phyloP scores from a whole-genome alignment of 1,284 basidiomycete species.

The Apiotrichum brassicae region DNA sequence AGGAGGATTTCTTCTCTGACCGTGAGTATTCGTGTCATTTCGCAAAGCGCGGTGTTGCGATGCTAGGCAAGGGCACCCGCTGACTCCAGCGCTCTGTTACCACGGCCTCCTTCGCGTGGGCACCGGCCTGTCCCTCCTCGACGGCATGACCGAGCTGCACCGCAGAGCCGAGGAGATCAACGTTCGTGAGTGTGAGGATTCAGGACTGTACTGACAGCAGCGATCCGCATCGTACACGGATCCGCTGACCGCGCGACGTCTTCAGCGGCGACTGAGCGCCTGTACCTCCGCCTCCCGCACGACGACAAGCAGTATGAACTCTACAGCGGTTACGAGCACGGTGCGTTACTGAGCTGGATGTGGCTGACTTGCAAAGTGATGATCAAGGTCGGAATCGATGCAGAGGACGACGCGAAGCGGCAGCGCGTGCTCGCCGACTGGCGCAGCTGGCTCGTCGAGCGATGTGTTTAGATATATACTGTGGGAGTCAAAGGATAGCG shows the following conservation, averaged over 20 bases:
- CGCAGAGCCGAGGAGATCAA: conserved; percentile 38
- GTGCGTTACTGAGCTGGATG: conserved; percentile 18
- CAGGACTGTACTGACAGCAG: conserved; percentile 19
- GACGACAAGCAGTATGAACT: conserved; percentile 48
- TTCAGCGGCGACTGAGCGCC: conserved; percentile 44
- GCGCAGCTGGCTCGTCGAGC: conserved; percentile 42
- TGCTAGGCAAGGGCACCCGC: not conserved
- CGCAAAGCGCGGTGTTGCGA: no score
- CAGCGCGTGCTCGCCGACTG: conserved; percentile 46
- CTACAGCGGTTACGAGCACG: conserved; percentile 52
- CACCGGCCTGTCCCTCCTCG: conserved; percentile 49
- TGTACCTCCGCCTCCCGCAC: conserved; percentile 45
- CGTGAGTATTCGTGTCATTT: conserved; percentile 28
- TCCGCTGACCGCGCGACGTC: conserved; percentile 49
- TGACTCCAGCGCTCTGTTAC: conserved; percentile 45
- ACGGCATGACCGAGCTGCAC: conserved; percentile 47
- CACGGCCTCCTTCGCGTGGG: conserved; percentile 49
- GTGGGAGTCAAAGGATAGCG: no score
- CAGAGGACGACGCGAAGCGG: conserved; percentile 44
- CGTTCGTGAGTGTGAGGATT: conserved; percentile 27
- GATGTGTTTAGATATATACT: conserved; percentile 22
- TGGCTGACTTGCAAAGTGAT: conserved; percentile 31
- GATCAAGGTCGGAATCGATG: conserved; percentile 46
- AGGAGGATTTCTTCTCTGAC: conserved; percentile 46
- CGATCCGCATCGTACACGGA: conserved; percentile 51